phyloP scores from a whole-genome alignment of 2,329 filamentous ascomycete genomes.

The Onygena corvina region DNA sequence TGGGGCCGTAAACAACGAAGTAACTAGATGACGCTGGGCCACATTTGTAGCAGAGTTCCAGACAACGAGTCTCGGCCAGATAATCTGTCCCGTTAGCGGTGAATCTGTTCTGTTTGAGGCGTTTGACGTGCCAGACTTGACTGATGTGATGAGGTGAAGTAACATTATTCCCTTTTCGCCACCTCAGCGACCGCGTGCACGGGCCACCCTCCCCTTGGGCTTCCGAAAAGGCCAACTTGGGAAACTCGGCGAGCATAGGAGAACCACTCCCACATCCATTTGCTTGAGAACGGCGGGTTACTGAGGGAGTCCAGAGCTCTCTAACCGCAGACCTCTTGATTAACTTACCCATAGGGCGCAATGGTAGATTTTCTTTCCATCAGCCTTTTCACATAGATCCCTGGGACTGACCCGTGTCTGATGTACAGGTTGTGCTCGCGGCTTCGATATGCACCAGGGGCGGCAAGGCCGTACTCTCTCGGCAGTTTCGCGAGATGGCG shows the following conservation, averaged over 20 bases:
- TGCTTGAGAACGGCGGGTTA: too few relatives aligned
- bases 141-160: background rate
- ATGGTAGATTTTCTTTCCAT: constrained; percentile 21
- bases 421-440: constrained; percentile 78
- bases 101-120: too few relatives aligned
- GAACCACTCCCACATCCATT: too few relatives aligned
- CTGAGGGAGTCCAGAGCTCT: too few relatives aligned
- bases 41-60: background rate
- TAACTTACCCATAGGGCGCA: too few relatives aligned
- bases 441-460: constrained; percentile 97
- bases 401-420: constrained; percentile 7
- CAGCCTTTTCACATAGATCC: constrained; percentile 12
- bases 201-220: constrained; percentile 8
- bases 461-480: constrained; percentile 94
- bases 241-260: too few relatives aligned
- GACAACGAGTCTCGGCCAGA: too few relatives aligned
- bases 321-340: too few relatives aligned
- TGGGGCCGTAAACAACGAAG: background rate
- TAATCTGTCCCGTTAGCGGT: too few relatives aligned
- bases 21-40: background rate
- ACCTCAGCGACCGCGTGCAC: constrained; percentile 11
- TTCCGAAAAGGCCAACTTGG: too few relatives aligned
- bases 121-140: too few relatives aligned
- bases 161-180: background rate
- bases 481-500: constrained; percentile 96